Conservation (phyloP, 306 rosid genomes). For the Canavalia ensiformis region DNA sequence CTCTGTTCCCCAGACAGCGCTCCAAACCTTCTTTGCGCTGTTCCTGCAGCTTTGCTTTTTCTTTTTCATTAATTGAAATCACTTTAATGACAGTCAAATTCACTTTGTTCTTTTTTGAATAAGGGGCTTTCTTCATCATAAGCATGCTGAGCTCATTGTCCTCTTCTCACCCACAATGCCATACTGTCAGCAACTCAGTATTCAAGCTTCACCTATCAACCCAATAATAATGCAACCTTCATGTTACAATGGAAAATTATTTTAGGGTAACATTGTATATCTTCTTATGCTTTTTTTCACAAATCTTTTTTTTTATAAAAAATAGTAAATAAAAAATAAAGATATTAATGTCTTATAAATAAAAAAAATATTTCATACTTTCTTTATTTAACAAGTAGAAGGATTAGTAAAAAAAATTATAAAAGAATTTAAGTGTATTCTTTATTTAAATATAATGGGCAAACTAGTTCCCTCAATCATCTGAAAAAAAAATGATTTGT, state of each 20-base stretch:
- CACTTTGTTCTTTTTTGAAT: slow-evolving; percentile 54
- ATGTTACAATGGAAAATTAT: slow-evolving; percentile 7
- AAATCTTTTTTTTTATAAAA: too few species aligned
- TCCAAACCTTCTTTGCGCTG: slow-evolving; percentile 31
- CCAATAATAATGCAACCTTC: slow-evolving; percentile 33
- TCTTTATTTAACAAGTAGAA: too few species aligned
- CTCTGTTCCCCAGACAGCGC: slow-evolving; percentile 40
- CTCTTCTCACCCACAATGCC: not conserved
- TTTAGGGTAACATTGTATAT: not conserved
- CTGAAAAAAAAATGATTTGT: not conserved
- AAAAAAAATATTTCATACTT: too few species aligned
- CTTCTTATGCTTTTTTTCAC: too few species aligned
- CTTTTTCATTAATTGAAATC: slow-evolving; percentile 47
- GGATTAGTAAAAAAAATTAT: too few species aligned
- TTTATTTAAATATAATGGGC: slow-evolving; percentile 26
- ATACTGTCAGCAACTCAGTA: not conserved
- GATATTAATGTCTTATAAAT: too few species aligned
- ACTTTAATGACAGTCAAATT: slow-evolving; percentile 57
- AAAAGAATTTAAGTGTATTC: too few species aligned
- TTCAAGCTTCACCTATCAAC: not conserved
- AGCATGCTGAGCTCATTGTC: slow-evolving; percentile 52
- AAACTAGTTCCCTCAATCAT: slow-evolving; percentile 29
- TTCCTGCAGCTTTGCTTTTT: slow-evolving; percentile 51
- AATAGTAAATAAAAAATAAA: too few species aligned
- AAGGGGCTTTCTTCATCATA: slow-evolving; percentile 39